Conservation (phyloP, 352 stramenopile genomes). For the Phytophthora macrochlamydospora region DNA sequence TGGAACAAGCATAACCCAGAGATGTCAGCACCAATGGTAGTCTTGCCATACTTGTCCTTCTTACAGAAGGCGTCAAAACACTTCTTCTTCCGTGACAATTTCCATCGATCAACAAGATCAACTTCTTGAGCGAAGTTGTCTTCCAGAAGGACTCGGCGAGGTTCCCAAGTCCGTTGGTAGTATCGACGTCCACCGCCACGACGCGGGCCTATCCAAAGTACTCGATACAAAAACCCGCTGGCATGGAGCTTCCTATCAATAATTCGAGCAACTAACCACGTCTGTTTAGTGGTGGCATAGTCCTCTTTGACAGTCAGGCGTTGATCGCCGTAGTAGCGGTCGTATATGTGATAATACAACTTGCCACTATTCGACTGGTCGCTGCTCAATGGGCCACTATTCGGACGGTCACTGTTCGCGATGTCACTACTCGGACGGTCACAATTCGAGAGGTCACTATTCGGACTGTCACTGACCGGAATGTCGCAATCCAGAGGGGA, state of each 20-base stretch:
- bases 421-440: too few relatives aligned
- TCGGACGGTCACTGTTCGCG: too few relatives aligned
- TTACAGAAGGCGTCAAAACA: conserved; percentile 5
- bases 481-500: too few relatives aligned
- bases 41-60: neutral
- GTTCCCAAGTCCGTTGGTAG: neutral
- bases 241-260: neutral
- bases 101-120: conserved; percentile 4
- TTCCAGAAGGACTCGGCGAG: neutral
- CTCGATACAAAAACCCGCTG: neutral
- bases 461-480: too few relatives aligned
- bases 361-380: too few relatives aligned
- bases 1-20: conserved; percentile 7
- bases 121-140: conserved; percentile 1
- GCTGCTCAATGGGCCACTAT: too few relatives aligned
- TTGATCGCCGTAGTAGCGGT: neutral
- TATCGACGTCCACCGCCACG: too few relatives aligned
- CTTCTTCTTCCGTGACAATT: neutral
- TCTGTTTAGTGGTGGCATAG: conserved; percentile 1
- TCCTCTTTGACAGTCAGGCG: neutral
- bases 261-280: conserved; percentile 4
- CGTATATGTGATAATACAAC: conserved; percentile 6
- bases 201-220: conserved; percentile 8
- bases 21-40: neutral
- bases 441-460: too few relatives aligned